phyloP scores from a whole-genome alignment of 805 yeast genomes.

The Wickerhamomyces chambardii region DNA sequence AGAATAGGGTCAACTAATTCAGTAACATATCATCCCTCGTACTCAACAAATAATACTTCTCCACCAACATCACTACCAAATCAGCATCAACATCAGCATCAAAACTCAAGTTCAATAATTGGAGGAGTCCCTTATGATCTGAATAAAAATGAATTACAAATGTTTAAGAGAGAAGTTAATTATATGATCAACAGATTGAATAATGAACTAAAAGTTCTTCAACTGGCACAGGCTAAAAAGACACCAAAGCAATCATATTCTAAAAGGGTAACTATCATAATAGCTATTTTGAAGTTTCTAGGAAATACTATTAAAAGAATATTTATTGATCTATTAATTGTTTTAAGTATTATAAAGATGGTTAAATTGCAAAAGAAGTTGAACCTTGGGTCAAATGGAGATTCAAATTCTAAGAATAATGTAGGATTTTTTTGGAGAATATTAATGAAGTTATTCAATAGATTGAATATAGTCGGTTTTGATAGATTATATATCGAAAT shows the following conservation, averaged over 20 bases:
- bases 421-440: not conserved
- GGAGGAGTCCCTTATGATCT: not conserved
- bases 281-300: slow-evolving; percentile 1
- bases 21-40: not conserved
- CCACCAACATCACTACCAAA: not conserved
- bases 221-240: slow-evolving; percentile 3
- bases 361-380: slow-evolving; percentile 2
- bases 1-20: not conserved
- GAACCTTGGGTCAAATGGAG: slow-evolving; percentile 7
- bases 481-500: slow-evolving; percentile 12
- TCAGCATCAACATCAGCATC: not conserved
- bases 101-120: too few relatives aligned
- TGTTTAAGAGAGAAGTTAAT: slow-evolving; percentile 16
- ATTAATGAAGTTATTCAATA: slow-evolving; percentile 8
- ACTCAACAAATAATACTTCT: not conserved
- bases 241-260: not conserved
- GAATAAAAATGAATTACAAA: slow-evolving; percentile 7
- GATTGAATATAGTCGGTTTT: slow-evolving; percentile 9
- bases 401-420: slow-evolving; percentile 6
- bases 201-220: slow-evolving; percentile 12
- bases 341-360: slow-evolving; percentile 11
- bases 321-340: slow-evolving; percentile 9
- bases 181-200: slow-evolving; percentile 14
- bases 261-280: not conserved
- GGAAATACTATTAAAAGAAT: slow-evolving; percentile 8